Evolutionary conservation across 1,139 yeast genomes (phyloP), one percentile per base, ranked within the genome.

Genomic region (Kodamaea derodonti): DNA sequence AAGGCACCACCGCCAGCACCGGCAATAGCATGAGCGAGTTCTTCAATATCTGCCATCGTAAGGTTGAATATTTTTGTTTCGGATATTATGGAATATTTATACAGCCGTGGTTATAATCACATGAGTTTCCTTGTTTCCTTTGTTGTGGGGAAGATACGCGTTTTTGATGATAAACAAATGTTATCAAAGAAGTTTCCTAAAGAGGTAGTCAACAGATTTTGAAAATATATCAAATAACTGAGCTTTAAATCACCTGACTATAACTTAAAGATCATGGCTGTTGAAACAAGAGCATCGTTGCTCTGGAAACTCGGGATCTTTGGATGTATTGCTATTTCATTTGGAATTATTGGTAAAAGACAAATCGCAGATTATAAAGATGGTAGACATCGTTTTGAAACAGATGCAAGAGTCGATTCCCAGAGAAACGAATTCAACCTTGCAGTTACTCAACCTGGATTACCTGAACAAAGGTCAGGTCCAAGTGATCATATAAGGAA

Each of bases 1-100:
- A 86, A 72, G 27, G 94, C 88, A 15, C 97, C 97, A 24, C 95
- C 95, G 10, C 92, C 84, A 32, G 96, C 95, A 11, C 97, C 97
- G 10, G 95, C 85, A 15, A 88, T 61, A 12, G 96, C 96, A 53
- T 88, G 96, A 27, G 94, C 90, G 27, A 76, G 56, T 45, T 78
- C 80, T 47, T 74, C 78, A 15, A 53, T 48, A 37, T 58, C 65
- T n/a, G 63, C 51, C 69, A 62, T 62, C 28, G 28, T 29, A 18
- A 7, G n/a, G 24, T 20, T 11, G 10, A 24, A 24, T 24, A 7
- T 18, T 18, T 6, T 18, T 18, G 22, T 18, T 18, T 18, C 22
- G 22, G 22, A 18, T 18, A 18, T 18, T 18, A 18, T 18, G 9
- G 6, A 7, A 7, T 7, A 18, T 18, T 18, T 18, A 18, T 18